Evolutionary conservation across 2,329 filamentous ascomycete species (phyloP).

Genomic region (Microsporum ferrugineum): DNA sequence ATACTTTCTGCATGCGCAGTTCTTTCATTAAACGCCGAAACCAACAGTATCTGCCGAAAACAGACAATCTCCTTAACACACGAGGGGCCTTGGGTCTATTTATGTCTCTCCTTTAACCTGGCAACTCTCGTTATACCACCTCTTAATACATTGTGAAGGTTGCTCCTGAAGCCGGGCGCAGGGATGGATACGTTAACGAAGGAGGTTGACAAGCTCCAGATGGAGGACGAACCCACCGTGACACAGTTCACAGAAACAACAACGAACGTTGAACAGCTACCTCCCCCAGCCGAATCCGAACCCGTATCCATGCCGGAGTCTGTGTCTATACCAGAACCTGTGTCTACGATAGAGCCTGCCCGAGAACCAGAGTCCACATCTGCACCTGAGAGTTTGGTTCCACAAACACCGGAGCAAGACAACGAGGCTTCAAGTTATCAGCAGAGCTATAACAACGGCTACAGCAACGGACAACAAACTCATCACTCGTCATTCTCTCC

Average conservation of each 20-base stretch:
- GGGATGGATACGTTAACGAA: conserved; percentile 13
- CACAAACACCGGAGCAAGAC: conserved; percentile 18
- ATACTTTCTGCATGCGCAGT: background rate
- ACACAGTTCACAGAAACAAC: background rate
- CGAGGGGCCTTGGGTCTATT: background rate
- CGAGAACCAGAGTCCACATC: background rate
- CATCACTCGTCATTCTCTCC: conserved; percentile 39
- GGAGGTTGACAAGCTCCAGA: conserved; percentile 10
- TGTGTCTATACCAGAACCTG: background rate
- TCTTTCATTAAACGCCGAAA: background rate
- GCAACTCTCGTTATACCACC: background rate
- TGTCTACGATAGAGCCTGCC: background rate
- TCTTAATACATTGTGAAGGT: background rate
- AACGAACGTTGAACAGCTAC: background rate
- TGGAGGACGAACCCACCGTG: conserved; percentile 9
- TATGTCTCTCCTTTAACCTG: background rate
- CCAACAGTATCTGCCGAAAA: background rate
- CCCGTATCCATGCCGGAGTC: background rate
- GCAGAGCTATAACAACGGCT: conserved; percentile 25
- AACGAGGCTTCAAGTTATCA: conserved; percentile 23
- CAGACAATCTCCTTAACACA: background rate
- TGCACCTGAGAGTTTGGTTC: background rate
- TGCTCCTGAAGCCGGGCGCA: background rate
- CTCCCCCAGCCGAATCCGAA: background rate
- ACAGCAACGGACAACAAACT: conserved; percentile 36